Evolutionary conservation across 768 basidiomycete genomes (phyloP), one percentile per base, ranked within the genome.

Genomic region (Dioszegia aurantiaca): DNA sequence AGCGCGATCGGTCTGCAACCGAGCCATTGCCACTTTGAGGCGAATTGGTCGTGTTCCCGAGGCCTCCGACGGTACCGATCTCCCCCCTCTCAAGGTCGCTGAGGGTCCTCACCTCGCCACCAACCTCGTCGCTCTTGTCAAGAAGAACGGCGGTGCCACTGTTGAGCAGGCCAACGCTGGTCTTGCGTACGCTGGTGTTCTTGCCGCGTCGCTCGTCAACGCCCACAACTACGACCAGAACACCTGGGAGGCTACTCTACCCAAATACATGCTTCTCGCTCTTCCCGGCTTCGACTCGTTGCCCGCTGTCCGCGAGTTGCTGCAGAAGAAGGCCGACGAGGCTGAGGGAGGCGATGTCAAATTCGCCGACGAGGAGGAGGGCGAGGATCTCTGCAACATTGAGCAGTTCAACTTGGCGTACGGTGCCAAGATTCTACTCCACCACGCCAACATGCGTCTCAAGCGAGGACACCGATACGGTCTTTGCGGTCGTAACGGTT

Each of bases 401-500:
- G 72, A 70, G 59, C 90, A 94, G 77, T 97, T 97, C 85, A 95
- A 93, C 55, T 84, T 97, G 54, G 93, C 93, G 52, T 97, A 97
- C 77, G 93, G 93, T 87, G 93, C 93, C 75, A 95, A 95, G 83
- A 95, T 97, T 71, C 79, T 97, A 75, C 86, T 97, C 76, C 95
- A 97, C 82, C 95, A 91, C 40, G 93, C 93, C 59, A 87, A 83
- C 63, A 89, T 97, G 78, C 90, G 93, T 77, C 88, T 97, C 77
- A 95, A 94, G 83, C 91, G 93, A 80, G 93, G 92, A 55, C 90
- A 95, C 81, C 91, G 93, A 77, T 97, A 97, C 78, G 93, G 93
- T 84, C 87, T 97, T 31, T 94, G 91, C 77, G 93, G 93, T 78
- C 89, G 92, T 82, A 97, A 97, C 80, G 93, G 93, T 85, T 92